Percentiles rank a stretch among this genome's conserved stretches.
These are phyloP conservation scores for Microcera coccophila DNA, from an alignment of 2,329 filamentous ascomycete species.

Conservation along the genomic window DNA sequence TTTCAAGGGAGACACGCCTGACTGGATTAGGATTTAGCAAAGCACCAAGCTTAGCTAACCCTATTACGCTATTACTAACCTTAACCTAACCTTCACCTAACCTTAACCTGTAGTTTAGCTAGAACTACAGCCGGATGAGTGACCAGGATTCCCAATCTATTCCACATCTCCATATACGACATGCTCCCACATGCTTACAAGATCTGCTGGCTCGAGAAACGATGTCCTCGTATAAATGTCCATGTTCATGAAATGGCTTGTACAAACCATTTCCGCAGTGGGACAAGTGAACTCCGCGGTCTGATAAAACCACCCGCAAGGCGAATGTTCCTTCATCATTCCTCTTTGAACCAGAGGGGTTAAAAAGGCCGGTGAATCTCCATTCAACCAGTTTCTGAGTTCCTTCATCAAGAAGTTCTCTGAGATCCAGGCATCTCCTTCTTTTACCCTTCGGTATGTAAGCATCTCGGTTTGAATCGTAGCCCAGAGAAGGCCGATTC, in stretches of 20 bases:
- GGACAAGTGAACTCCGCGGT: not conserved
- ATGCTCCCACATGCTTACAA: too few relatives aligned
- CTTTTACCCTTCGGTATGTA: slow-evolving; percentile 5
- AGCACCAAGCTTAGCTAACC: too few relatives aligned
- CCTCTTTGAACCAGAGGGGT: slow-evolving; percentile 1
- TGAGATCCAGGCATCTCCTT: slow-evolving; percentile 8
- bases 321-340: not conserved
- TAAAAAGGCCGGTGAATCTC: rapidly evolving
- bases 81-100: too few relatives aligned
- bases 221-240: not conserved
- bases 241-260: not conserved
- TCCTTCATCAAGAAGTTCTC: slow-evolving; percentile 5
- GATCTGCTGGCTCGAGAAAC: too few relatives aligned
- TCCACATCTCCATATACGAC: too few relatives aligned
- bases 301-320: slow-evolving; percentile 10
- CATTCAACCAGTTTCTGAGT: slow-evolving; percentile 2
- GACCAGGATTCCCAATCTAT: too few relatives aligned
- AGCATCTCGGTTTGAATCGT: slow-evolving; percentile 12
- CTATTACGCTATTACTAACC: too few relatives aligned
- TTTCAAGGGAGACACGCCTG: too few relatives aligned
- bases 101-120: too few relatives aligned
- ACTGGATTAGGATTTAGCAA: too few relatives aligned
- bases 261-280: not conserved
- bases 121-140: too few relatives aligned
- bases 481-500: slow-evolving; percentile 9